Percentiles rank a stretch among this genome's conserved stretches.
phyloP scores from a whole-genome alignment of 2,329 filamentous ascomycete species.

The Cladosporium oxysporum region DNA sequence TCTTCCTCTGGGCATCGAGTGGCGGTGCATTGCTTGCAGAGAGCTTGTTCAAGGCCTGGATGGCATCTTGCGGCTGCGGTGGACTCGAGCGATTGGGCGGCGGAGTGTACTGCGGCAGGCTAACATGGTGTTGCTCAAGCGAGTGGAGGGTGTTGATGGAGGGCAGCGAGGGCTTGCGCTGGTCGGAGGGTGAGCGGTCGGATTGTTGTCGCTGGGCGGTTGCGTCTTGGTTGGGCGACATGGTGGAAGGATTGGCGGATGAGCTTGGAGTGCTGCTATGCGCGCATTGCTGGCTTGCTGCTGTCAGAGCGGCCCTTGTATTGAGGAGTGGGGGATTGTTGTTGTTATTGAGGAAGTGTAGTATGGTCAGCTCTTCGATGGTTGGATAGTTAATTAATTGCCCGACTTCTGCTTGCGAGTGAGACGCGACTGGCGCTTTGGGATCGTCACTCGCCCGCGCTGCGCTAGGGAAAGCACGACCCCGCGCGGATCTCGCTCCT shows the following conservation, averaged over 20 bases:
- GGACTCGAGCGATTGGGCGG: slow-evolving; percentile 15
- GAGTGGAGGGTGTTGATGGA: slow-evolving; percentile 26
- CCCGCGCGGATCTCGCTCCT: background rate
- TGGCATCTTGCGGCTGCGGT: slow-evolving; percentile 37
- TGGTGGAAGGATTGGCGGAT: slow-evolving; percentile 34
- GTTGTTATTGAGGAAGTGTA: too few species aligned
- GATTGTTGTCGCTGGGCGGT: slow-evolving; percentile 2
- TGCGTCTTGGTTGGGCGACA: slow-evolving; percentile 25
- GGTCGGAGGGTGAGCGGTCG: slow-evolving; percentile 18
- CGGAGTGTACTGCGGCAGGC: slow-evolving; percentile 18
- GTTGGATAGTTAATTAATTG: background rate
- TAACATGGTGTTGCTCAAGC: slow-evolving; percentile 24
- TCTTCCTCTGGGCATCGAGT: slow-evolving; percentile 32
- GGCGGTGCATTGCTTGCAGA: slow-evolving; percentile 34
- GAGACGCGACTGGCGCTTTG: background rate
- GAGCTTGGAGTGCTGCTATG: slow-evolving; percentile 24
- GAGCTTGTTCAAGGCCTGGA: slow-evolving; percentile 38
- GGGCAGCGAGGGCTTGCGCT: slow-evolving; percentile 28
- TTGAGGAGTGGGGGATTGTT: background rate
- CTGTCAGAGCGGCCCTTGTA: background rate
- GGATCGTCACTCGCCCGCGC: background rate
- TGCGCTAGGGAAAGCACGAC: background rate
- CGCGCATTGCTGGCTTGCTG: slow-evolving; percentile 22
- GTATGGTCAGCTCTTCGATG: background rate
- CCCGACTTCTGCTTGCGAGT: background rate